These are phyloP conservation scores for Parietaria judaica DNA, from an alignment of 306 rosid genomes.

Conservation along the genomic window DNA sequence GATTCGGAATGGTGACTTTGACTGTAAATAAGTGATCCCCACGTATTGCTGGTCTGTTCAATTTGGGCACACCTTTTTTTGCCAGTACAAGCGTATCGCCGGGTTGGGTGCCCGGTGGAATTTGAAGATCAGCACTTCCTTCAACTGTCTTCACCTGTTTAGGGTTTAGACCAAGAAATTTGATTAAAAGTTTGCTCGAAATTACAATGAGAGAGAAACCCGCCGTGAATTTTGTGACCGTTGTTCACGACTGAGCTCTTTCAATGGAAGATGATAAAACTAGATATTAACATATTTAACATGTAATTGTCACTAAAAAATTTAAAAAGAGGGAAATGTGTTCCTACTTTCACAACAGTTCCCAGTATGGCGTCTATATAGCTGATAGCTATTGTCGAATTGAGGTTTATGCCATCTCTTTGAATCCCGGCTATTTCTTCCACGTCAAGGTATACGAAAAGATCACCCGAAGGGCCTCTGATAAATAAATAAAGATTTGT, in stretches of 20 bases:
- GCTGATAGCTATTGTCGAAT: conserved; percentile 55
- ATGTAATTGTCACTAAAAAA: too few species aligned
- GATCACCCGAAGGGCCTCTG: conserved; percentile 98
- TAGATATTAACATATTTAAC: neutral
- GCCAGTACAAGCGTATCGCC: conserved; percentile 79
- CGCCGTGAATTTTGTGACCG: neutral
- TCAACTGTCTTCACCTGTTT: conserved; percentile 85
- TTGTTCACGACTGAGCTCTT: neutral
- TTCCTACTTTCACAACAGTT: conserved; percentile 50
- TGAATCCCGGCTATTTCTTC: conserved; percentile 69
- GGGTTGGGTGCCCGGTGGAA: conserved; percentile 90
- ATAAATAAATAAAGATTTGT: conserved; percentile 21
- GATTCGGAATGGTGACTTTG: conserved; percentile 81
- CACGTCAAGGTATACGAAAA: conserved; percentile 83
- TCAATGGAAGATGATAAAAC: neutral
- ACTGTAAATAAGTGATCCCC: conserved; percentile 89
- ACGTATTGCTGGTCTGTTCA: conserved; percentile 82
- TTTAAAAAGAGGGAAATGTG: too few species aligned
- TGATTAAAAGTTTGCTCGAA: conserved; percentile 17
- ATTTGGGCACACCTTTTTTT: conserved; percentile 84
- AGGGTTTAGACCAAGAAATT: conserved; percentile 19
- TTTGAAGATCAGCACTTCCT: conserved; percentile 63
- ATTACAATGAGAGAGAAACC: conserved; percentile 8
- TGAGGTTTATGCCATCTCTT: conserved; percentile 88
- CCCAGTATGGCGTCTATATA: conserved; percentile 92